Percentiles rank a stretch among this genome's conserved stretches.
Conservation (phyloP, 176 grass and related monocot species). For the Paspalum vaginatum region DNA sequence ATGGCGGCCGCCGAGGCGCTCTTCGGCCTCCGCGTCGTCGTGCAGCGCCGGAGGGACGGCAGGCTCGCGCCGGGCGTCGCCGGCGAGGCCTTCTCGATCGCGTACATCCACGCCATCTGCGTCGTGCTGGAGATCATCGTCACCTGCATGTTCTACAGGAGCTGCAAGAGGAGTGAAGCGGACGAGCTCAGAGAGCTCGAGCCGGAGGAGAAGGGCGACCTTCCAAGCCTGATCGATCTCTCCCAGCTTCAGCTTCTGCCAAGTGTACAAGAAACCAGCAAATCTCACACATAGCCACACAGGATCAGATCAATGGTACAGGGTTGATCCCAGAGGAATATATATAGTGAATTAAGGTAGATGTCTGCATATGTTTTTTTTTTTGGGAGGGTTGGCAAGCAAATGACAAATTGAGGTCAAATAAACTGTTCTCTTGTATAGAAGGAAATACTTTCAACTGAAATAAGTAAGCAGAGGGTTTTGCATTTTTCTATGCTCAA, state of each 20-base stretch:
- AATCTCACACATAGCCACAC: not conserved
- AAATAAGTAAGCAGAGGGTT: slow-evolving; percentile 17
- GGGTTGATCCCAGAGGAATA: slow-evolving; percentile 32
- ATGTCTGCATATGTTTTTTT: not conserved
- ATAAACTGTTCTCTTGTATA: slow-evolving; percentile 39
- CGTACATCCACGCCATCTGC: slow-evolving; percentile 72
- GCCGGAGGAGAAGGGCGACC: slow-evolving; percentile 64
- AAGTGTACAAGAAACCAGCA: not conserved
- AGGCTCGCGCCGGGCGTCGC: slow-evolving; percentile 48
- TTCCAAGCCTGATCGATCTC: slow-evolving; percentile 54
- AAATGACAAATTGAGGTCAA: slow-evolving; percentile 10
- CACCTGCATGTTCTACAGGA: slow-evolving; percentile 70
- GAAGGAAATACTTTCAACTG: slow-evolving; percentile 5
- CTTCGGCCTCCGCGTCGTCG: slow-evolving; percentile 76
- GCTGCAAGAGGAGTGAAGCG: slow-evolving; percentile 46
- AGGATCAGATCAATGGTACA: slow-evolving; percentile 34
- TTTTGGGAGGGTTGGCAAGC: not conserved
- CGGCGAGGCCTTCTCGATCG: slow-evolving; percentile 82
- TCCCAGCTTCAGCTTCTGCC: not conserved
- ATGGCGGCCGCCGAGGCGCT: slow-evolving; percentile 66
- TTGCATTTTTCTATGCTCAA: not conserved
- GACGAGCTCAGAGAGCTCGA: slow-evolving; percentile 64
- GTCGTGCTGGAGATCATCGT: slow-evolving; percentile 87
- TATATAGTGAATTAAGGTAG: not conserved
- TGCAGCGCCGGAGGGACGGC: slow-evolving; percentile 31